A percentile compares a stretch with the other conserved stretches of the same genome.
phyloP scores from a whole-genome alignment of 2,329 filamentous ascomycete species.

The Botryotinia globosa region DNA sequence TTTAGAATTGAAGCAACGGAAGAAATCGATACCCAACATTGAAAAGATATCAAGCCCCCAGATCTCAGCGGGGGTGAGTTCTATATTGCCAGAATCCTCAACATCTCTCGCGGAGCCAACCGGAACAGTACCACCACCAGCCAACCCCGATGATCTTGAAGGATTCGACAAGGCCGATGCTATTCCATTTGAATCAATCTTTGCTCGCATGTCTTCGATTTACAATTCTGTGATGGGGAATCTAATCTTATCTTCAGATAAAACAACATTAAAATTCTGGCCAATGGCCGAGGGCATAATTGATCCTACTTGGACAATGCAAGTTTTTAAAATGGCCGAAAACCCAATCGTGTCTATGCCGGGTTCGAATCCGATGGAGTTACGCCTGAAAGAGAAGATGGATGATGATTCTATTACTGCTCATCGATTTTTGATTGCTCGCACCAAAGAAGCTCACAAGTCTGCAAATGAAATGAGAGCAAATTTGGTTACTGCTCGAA shows the following conservation, averaged over 20 bases:
- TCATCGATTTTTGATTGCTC: slow-evolving; percentile 33
- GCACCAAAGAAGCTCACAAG: slow-evolving; percentile 21
- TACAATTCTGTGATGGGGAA: slow-evolving; percentile 32
- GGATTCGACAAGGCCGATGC: slow-evolving; percentile 22
- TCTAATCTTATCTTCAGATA: slow-evolving; percentile 33
- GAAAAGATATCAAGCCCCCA: not conserved
- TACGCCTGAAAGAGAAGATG: slow-evolving; percentile 29
- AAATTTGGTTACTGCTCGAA: slow-evolving; percentile 33
- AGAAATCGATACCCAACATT: not conserved
- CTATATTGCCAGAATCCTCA: not conserved
- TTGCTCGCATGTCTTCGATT: slow-evolving; percentile 28
- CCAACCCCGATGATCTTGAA: not conserved
- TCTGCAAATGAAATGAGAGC: slow-evolving; percentile 32
- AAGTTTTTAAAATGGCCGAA: slow-evolving; percentile 27
- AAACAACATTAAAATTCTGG: slow-evolving; percentile 29
- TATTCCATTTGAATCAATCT: slow-evolving; percentile 23
- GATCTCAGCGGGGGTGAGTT: not conserved
- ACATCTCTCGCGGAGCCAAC: not conserved
- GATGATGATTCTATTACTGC: slow-evolving; percentile 20
- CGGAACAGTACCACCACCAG: not conserved
- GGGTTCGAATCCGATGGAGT: slow-evolving; percentile 37
- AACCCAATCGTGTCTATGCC: slow-evolving; percentile 32
- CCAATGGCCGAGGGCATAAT: slow-evolving; percentile 20
- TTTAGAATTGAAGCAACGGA: not conserved
- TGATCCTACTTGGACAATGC: slow-evolving; percentile 25